Percentiles rank a stretch among this genome's conserved stretches.
These are phyloP conservation scores for Curvularia hawaiiensis DNA, from an alignment of 2,329 filamentous ascomycete genomes.

Conservation along the genomic window DNA sequence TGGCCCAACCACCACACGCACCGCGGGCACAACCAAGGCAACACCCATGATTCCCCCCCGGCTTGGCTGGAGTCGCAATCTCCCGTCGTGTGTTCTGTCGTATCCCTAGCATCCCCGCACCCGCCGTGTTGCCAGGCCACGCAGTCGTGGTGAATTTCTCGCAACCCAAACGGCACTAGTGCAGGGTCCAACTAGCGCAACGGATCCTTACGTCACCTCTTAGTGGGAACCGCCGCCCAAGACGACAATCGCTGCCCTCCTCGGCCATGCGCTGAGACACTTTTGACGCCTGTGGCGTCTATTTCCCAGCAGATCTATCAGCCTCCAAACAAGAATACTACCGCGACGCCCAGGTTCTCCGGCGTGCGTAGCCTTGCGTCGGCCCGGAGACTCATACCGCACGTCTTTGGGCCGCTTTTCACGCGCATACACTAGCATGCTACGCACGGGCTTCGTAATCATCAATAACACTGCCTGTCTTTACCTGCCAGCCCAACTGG, in stretches of 20 bases:
- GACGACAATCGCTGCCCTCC: conserved; percentile 19
- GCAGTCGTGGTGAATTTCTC: conserved; percentile 1
- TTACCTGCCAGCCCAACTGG: neutral
- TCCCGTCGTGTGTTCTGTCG: conserved; percentile 3
- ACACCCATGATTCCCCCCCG: neutral
- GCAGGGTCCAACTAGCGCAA: conserved; percentile 21
- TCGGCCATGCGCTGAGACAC: conserved; percentile 23
- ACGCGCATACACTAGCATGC: neutral
- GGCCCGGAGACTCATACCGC: neutral
- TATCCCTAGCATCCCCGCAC: neutral
- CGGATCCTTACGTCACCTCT: conserved; percentile 29
- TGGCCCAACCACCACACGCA: neutral
- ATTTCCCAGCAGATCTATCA: neutral
- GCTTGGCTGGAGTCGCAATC: conserved; percentile 2
- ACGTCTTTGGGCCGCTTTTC: neutral
- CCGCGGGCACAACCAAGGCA: conserved; percentile 1
- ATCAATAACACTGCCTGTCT: neutral
- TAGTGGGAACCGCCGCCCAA: conserved; percentile 10
- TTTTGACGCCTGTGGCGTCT: conserved; percentile 25
- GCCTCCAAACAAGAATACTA: conserved; percentile 5
- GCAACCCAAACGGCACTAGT: conserved; percentile 17
- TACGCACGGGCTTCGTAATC: neutral
- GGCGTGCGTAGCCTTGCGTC: conserved; percentile 17
- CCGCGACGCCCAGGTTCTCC: conserved; percentile 20
- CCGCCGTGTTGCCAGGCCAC: neutral